Evolutionary conservation across 2,329 filamentous ascomycete genomes (phyloP).

Genomic region (Epichloe baconii): DNA sequence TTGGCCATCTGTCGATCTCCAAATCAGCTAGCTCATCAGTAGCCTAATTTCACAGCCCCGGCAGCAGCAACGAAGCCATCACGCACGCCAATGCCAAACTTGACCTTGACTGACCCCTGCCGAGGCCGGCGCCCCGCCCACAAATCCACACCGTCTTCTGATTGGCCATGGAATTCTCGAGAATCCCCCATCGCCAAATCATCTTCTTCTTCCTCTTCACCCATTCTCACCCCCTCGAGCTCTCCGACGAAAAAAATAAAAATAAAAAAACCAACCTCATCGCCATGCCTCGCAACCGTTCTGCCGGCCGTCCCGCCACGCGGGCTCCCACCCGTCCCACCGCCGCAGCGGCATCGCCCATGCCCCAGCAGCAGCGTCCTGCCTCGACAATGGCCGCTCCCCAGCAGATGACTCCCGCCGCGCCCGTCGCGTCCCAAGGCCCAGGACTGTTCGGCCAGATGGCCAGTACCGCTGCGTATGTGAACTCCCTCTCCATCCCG

Average conservation of each 20-base stretch:
- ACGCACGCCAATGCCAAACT: neutral
- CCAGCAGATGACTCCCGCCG: slow-evolving; percentile 27
- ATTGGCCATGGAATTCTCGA: slow-evolving; percentile 16
- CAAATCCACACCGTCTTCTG: slow-evolving; percentile 14
- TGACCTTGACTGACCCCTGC: neutral
- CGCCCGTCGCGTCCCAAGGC: slow-evolving; percentile 45
- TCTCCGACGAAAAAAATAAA: too few species aligned
- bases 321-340: slow-evolving; percentile 47
- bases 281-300: slow-evolving; percentile 65
- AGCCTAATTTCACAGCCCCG: too few species aligned
- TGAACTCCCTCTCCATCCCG: slow-evolving; percentile 13
- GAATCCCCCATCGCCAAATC: slow-evolving; percentile 11
- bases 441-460: slow-evolving; percentile 91
- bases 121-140: slow-evolving; percentile 14
- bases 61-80: too few species aligned
- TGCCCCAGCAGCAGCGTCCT: slow-evolving; percentile 52
- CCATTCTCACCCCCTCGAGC: neutral
- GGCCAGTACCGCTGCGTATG: slow-evolving; percentile 95
- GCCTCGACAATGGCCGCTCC: slow-evolving; percentile 54
- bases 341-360: slow-evolving; percentile 42
- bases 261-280: neutral
- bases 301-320: slow-evolving; percentile 36
- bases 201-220: slow-evolving; percentile 12
- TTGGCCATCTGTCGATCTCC: too few species aligned
- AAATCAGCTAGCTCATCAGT: too few species aligned